These are phyloP conservation scores for Lentinus tigrinus DNA, from an alignment of 768 basidiomycete species.

Conservation along the genomic window DNA sequence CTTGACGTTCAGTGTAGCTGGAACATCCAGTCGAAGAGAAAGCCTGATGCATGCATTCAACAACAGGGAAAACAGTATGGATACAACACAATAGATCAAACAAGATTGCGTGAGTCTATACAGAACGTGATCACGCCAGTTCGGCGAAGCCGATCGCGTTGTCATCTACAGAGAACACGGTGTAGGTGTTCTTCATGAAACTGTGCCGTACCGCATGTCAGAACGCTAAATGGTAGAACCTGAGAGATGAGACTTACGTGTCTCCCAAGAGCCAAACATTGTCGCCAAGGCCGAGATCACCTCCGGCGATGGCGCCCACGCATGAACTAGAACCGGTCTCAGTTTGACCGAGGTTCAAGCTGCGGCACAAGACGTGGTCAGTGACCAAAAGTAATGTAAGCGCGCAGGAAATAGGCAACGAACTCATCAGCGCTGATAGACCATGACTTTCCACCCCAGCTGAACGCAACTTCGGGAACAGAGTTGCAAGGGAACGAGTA, in stretches of 20 bases:
- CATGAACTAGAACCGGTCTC: not conserved
- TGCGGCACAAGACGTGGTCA: not conserved
- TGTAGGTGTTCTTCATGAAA: constrained; percentile 3
- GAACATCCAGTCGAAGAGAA: too few relatives aligned
- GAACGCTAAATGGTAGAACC: not conserved
- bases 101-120: too few relatives aligned
- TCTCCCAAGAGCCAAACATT: constrained; percentile 13
- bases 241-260: constrained; percentile 8
- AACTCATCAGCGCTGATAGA: constrained; percentile 3
- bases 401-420: not conserved
- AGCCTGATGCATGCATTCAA: too few relatives aligned
- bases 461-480: constrained; percentile 15
- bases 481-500: constrained; percentile 18
- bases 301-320: constrained; percentile 1
- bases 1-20: too few relatives aligned
- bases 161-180: constrained; percentile 15
- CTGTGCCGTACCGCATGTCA: constrained; percentile 4
- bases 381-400: not conserved
- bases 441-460: constrained; percentile 20
- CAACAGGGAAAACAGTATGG: too few relatives aligned
- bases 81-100: too few relatives aligned
- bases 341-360: constrained; percentile 16
- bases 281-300: not conserved
- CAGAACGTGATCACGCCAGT: not conserved
- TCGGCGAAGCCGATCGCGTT: constrained; percentile 11